Evolutionary conservation across 2,329 filamentous ascomycete species (phyloP), one percentile per base, ranked within the genome.

Genomic region (Didymella arachidicola): DNA sequence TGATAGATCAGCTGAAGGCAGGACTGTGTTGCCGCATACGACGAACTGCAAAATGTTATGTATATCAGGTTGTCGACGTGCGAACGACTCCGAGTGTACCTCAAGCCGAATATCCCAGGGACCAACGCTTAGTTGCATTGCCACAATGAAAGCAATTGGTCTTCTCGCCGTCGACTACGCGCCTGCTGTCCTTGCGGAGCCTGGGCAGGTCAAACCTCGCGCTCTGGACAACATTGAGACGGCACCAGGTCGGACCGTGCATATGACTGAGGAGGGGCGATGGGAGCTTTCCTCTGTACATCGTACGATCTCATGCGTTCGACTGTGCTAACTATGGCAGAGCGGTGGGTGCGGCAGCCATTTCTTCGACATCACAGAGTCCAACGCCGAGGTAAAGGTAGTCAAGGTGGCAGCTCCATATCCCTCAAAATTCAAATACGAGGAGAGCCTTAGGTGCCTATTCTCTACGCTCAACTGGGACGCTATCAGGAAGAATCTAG

Each of bases 211-310:
- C 47, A 64, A 64, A 50, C 47, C 63, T 8, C 57, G 63, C 52
- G 57, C 59, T 26, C 82, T 83, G 67, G 95, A 85, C 75, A 82
- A 95, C 52, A 86, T 97, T 62, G 92, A 97, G 79, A 82, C 93
- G 26, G 84, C 85, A 10, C 91, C 91, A 4, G 91, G 90, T 57
- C 83, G 92, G 72, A 92, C 88, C 19, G 82, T 84, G 81, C 93
- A 91, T 89, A 89, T 96, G 26, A 95, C 91, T 0, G 93, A 97
- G 70, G 91, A 96, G 22, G 87, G 96, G 80, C 96, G 97, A 79
- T 96, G 92, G 91, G 87, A 89, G 75, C 81, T 97, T 65, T 88
- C 89, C 72, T 83, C 91, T 67, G 92, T 94, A 49, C 19, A 59
- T 22, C 4, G 7, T n/a, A n/a, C n/a, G n/a, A n/a, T n/a, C n/a